Evolutionary conservation across 164 flowering plant species (phyloP), one percentile per base, ranked within the genome.

Genomic region (Protea cynaroides): DNA sequence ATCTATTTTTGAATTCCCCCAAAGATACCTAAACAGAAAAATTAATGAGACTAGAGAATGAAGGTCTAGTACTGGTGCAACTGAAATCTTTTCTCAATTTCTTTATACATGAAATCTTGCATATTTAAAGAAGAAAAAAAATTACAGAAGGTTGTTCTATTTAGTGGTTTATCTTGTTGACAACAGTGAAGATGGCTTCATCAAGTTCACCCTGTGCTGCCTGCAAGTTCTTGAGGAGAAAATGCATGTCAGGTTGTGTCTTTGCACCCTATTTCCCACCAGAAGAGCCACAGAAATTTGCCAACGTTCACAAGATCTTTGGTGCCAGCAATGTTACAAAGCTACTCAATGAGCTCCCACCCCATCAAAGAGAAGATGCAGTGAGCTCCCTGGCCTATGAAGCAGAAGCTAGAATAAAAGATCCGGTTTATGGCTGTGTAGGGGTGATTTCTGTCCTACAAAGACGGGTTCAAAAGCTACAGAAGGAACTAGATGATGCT

Each of bases 171-270:
- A 12, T 56, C 38, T 49, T 59, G 40, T 69, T 65, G 34, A 43
- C 2, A 40, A 52, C 63, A 56, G 58, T 14, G 10, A 52, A 25
- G 50, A 82, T 83, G 86, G 79, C 87, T 3, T 74, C 83, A 59
- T 80, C 86, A 15, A 80, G 82, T 74, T 75, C 87, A 21, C 93
- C 93, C 13, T 87, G 93, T 59, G 93, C 93, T n/a, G 89, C 90
- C 69, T 87, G 93, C 90, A 85, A 87, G 76, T 87, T 87, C 77
- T 67, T 87, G 63, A 69, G 89, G 71, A 74, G 93, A 50, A 87
- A 87, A 58, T 86, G 92, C 79, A 69, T 80, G 79, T 87, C 83
- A 0, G 92, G 82, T 11, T 86, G 92, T 81, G 78, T 84, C 38
- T 86, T 84, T 56, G 86, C 92, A 23, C 88, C 91, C 4, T 81